These are phyloP conservation scores for Sungouiozyma ichnusensis DNA, from an alignment of 805 yeast species.

Conservation along the genomic window DNA sequence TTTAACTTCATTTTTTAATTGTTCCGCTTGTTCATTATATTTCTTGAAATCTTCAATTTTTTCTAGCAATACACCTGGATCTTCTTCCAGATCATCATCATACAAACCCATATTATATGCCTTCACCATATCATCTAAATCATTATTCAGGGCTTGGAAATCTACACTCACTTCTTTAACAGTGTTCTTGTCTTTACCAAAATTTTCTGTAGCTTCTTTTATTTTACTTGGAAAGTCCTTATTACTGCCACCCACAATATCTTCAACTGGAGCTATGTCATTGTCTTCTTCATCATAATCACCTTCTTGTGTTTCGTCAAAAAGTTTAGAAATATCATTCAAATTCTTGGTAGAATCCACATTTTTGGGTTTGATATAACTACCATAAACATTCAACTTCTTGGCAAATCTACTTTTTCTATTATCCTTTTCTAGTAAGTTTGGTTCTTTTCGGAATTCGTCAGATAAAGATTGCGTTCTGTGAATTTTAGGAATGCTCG, in stretches of 20 bases:
- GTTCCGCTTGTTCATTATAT: constrained; percentile 39
- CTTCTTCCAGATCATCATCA: constrained; percentile 48
- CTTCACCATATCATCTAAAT: constrained; percentile 47
- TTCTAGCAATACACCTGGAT: constrained; percentile 45
- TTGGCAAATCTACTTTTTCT: neutral
- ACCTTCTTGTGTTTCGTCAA: constrained; percentile 1
- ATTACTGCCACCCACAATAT: neutral
- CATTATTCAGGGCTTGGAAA: constrained; percentile 33
- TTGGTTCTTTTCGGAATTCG: too few species aligned
- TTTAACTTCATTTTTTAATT: constrained; percentile 17
- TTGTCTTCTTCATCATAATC: constrained; percentile 2
- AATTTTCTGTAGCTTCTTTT: constrained; percentile 4
- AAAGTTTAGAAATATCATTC: neutral
- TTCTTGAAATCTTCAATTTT: constrained; percentile 43
- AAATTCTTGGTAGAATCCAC: neutral
- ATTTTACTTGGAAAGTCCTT: constrained; percentile 8
- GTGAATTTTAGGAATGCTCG: too few species aligned
- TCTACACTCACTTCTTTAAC: constrained; percentile 28
- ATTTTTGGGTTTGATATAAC: neutral
- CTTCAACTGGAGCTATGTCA: neutral
- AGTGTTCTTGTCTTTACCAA: constrained; percentile 4
- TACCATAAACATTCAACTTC: neutral
- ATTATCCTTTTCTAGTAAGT: neutral
- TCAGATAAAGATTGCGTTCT: too few species aligned
- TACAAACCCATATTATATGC: constrained; percentile 51